These are phyloP conservation scores for Suhomyces ambrosiae DNA, from an alignment of 1,139 yeast genomes.

Conservation along the genomic window DNA sequence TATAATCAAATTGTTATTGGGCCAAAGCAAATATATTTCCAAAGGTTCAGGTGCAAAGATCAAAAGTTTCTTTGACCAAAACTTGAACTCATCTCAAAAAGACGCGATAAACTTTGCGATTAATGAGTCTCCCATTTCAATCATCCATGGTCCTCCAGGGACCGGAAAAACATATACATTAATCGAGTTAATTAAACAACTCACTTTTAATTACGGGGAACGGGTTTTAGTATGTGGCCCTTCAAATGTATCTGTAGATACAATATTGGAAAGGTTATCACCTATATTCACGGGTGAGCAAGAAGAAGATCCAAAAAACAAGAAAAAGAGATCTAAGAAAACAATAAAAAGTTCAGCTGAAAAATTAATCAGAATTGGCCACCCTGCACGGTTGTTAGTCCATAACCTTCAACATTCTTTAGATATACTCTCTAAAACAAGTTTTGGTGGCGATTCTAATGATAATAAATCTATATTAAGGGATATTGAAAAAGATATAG, in stretches of 20 bases:
- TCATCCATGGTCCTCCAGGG: slow-evolving; percentile 55
- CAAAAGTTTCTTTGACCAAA: slow-evolving; percentile 45
- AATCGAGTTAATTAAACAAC: slow-evolving; percentile 80
- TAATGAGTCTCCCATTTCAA: slow-evolving; percentile 42
- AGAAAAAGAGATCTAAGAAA: slow-evolving; percentile 18
- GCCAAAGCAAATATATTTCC: slow-evolving; percentile 35
- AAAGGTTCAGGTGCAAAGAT: slow-evolving; percentile 13
- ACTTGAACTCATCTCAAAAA: slow-evolving; percentile 69
- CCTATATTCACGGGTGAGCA: slow-evolving; percentile 26
- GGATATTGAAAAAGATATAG: slow-evolving; percentile 75
- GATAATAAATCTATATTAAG: slow-evolving; percentile 63
- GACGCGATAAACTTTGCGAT: slow-evolving; percentile 45
- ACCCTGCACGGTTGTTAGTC: slow-evolving; percentile 81
- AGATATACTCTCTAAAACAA: slow-evolving; percentile 66
- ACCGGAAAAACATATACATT: slow-evolving; percentile 75
- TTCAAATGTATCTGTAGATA: slow-evolving; percentile 93
- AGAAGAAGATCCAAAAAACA: slow-evolving; percentile 13
- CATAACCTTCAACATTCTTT: slow-evolving; percentile 70
- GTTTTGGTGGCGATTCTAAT: slow-evolving; percentile 31
- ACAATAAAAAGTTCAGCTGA: slow-evolving; percentile 40
- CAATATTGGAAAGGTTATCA: slow-evolving; percentile 79
- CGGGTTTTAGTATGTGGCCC: slow-evolving; percentile 92
- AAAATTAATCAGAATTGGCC: slow-evolving; percentile 79
- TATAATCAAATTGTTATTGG: slow-evolving; percentile 48
- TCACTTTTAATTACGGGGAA: slow-evolving; percentile 56